These are phyloP conservation scores for Boechera divaricarpa DNA, from an alignment of 345 rosid species.

Conservation along the genomic window DNA sequence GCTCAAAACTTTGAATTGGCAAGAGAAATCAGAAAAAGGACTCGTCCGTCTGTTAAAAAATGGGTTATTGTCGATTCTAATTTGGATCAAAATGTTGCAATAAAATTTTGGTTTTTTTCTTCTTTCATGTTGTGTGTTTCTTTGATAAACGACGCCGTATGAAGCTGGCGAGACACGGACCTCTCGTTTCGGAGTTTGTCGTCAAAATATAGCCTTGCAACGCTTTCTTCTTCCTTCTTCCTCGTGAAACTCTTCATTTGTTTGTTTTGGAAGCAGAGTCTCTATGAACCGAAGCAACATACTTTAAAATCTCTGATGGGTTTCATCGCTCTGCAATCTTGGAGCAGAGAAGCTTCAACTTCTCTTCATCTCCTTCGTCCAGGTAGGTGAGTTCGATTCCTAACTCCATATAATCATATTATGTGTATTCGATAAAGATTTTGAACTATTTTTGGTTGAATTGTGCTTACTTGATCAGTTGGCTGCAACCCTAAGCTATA, in stretches of 20 bases:
- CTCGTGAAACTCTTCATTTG: not conserved
- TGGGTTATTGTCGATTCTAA: not conserved
- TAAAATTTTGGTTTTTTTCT: too few relatives aligned
- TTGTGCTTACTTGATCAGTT: conserved; percentile 25
- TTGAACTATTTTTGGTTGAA: conserved; percentile 18
- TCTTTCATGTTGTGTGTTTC: not conserved
- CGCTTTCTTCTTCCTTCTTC: not conserved
- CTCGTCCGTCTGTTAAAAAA: not conserved
- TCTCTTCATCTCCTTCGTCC: conserved; percentile 39
- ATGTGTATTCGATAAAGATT: conserved; percentile 8
- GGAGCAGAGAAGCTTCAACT: conserved; percentile 40
- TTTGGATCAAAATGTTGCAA: too few relatives aligned
- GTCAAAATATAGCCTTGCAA: not conserved
- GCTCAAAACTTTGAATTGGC: conserved; percentile 3
- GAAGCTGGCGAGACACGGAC: conserved; percentile 11
- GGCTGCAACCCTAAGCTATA: conserved; percentile 2
- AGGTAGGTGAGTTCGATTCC: conserved; percentile 46
- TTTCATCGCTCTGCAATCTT: conserved; percentile 38
- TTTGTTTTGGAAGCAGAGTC: conserved; percentile 16
- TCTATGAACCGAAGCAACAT: conserved; percentile 20
- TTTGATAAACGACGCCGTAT: conserved; percentile 8
- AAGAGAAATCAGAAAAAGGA: not conserved
- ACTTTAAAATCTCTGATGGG: conserved; percentile 30
- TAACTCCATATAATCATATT: conserved; percentile 24
- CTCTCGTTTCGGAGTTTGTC: conserved; percentile 16